Evolutionary conservation across 768 basidiomycete genomes (phyloP), one percentile per base, ranked within the genome.

Genomic region (Suillus weaverae): DNA sequence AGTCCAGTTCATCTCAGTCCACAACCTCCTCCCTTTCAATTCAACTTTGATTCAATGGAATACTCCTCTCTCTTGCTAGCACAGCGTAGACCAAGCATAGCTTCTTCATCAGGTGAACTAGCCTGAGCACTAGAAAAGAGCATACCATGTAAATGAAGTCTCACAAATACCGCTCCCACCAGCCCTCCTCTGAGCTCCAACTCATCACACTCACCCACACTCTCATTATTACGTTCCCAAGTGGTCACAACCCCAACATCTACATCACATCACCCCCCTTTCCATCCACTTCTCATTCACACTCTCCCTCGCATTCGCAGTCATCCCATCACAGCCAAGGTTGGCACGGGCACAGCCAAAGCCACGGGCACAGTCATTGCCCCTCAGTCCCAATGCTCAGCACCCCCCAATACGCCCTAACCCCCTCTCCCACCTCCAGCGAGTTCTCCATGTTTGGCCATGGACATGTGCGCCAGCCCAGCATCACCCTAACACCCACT

Each of bases 61-160:
- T 78, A 68, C 66, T 69, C 71, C 61, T 74, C 46, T 70, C 75
- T 6, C 72, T 64, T 41, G 64, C 77, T 63, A 71, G 69, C 63
- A 64, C 78, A 73, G 59, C 70, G 74, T 54, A 75, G 81, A 18
- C 80, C 81, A 32, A 76, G 78, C 50, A 74, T 79, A 16, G 74
- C 76, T 62, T 74, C 74, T 20, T 81, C 87, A 26, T 80, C 85
- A 35, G 83, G 86, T 26, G 83, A 86, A 11, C 69, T 76, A n/a
- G n/a, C n/a, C n/a, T n/a, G n/a, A 41, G 64, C 55, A 2, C 79
- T 81, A 11, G 76, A 81, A 64, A 84, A 87, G 60, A 83, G 83
- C 51, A 81, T 89, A 11, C 87, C 89, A 2, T 80, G 88, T 43
- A 91, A 91, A 75, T 82, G 90, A 64, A 88, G 87, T 72, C 88